These are phyloP conservation scores for Pyronema domesticum DNA, from an alignment of 495 filamentous ascomycete species.

Conservation along the genomic window DNA sequence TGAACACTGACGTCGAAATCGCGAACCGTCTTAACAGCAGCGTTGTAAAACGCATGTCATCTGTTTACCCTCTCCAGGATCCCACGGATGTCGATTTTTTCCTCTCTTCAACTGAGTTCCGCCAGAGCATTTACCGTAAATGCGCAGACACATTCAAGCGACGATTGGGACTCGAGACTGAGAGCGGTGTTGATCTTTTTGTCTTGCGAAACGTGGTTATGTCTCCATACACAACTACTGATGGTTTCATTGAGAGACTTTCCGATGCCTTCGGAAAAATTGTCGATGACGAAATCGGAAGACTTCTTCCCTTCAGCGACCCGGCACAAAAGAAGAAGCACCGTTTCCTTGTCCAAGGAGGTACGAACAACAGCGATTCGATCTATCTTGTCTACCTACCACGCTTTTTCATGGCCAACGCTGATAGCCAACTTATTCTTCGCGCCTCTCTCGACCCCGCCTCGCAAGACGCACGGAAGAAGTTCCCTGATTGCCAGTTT, in stretches of 20 bases:
- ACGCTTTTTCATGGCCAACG: conserved; percentile 25
- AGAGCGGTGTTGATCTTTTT: conserved; percentile 22
- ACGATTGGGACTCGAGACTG: conserved; percentile 25
- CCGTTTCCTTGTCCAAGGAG: conserved; percentile 26
- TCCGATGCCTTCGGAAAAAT: conserved; percentile 21
- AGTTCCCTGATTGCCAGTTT: background rate
- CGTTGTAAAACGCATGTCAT: conserved; percentile 3
- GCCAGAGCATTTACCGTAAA: conserved; percentile 27
- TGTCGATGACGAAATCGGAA: conserved; percentile 18
- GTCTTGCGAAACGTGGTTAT: conserved; percentile 29
- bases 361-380: conserved; percentile 5
- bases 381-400: conserved; percentile 25
- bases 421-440: conserved; percentile 26
- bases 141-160: conserved; percentile 28
- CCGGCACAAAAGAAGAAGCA: conserved; percentile 11
- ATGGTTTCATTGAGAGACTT: conserved; percentile 25
- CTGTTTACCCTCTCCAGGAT: conserved; percentile 26
- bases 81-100: conserved; percentile 28
- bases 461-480: background rate
- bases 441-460: conserved; percentile 12
- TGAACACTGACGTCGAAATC: background rate
- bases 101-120: conserved; percentile 31
- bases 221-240: conserved; percentile 28
- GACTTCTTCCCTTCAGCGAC: conserved; percentile 19
- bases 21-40: background rate